Evolutionary conservation across 2,329 filamentous ascomycete species (phyloP), one percentile per base, ranked within the genome.

Genomic region (Arthrocladium fulminans): DNA sequence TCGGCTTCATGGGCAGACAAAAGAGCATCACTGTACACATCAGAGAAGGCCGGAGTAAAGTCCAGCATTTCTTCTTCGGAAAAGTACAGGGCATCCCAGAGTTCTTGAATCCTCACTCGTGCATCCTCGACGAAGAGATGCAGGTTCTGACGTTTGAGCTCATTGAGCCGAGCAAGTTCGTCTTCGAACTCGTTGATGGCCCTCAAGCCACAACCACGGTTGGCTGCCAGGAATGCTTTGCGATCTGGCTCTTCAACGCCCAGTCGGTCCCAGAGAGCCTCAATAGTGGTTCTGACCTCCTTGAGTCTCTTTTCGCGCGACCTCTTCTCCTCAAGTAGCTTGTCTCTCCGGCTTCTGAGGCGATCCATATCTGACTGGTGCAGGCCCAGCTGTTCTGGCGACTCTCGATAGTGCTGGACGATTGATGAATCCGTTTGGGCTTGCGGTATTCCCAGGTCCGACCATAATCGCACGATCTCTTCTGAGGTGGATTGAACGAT

Each of bases 51-150:
- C 0, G 94, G 92, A 0, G 89, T 92, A 59, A 98, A 98, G 57
- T 96, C 89, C 49, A 97, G 79, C 89, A 97, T 97, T 69, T 98
- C 92, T 61, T 98, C 92, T 63, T 98, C 92, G 0, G 87, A 95
- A 62, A 94, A 89, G 71, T 92, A 97, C 1, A 98, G 72, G 0
- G 80, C 75, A 63, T 98, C 92, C 92, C 94, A 98, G 0, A 98
- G 79, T 61, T 94, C 89, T 65, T 97, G 90, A 9, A 98, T 76
- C 63, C 86, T 87, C 68, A 81, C 86, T 34, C 94, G 80, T 17
- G 90, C 84, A 69, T 98, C 92, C 64, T 97, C 92, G 9, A 98
- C 88, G 60, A 98, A 98, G 3, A 97, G 69, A 63, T 96, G 89
- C 54, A 98, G 74, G 60, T 98, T 96, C 64, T 98, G 87, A 59